Evolutionary conservation across 1,284 basidiomycete species (phyloP), one percentile per base, ranked within the genome.

Genomic region (Cryptococcus wingfieldii): DNA sequence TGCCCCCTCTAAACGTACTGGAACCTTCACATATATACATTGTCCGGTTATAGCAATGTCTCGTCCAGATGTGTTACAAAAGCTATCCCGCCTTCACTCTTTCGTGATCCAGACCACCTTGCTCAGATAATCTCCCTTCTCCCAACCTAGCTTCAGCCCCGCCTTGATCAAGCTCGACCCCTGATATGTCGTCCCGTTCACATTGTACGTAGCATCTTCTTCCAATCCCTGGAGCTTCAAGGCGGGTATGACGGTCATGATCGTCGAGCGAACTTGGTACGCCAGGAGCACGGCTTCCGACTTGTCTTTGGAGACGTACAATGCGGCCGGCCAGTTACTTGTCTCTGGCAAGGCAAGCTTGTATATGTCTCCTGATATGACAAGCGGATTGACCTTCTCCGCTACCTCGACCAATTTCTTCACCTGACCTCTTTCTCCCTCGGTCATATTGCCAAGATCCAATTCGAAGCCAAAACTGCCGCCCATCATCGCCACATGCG

Each of bases 381-480:
- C 10, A 10, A 34, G 31, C 2, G 31, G 31, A 10, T 34, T 34
- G 31, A 34, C 31, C 31, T 34, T 34, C 31, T 34, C 31, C 31
- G 31, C 31, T 34, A 34, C 31, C 10, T 34, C 31, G 10, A 34
- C 10, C 31, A 34, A 2, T 10, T 34, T 5, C 10, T 34, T 34
- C 31, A 70, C 62, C 13, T 18, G 19, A 2, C 31, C 34, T 16
- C 48, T 45, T 23, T 72, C 68, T 23, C 63, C 61, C 13, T 45
- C 28, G 14, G 49, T 14, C n/a, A 72, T 43, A 5, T 52, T 39
- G 13, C 48, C 54, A 12, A 64, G 55, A 48, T 70, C 66, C 31
- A 72, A 62, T 57, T 72, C 70, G 47, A 69, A 65, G 6, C 70
- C 70, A 27, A 69, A 70, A n/a, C 57, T 60, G n/a, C 70, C 70